Percentiles rank a stretch among this genome's conserved stretches.
phyloP scores from a whole-genome alignment of 2,329 filamentous ascomycete species.

The Thyridium curvatum region DNA sequence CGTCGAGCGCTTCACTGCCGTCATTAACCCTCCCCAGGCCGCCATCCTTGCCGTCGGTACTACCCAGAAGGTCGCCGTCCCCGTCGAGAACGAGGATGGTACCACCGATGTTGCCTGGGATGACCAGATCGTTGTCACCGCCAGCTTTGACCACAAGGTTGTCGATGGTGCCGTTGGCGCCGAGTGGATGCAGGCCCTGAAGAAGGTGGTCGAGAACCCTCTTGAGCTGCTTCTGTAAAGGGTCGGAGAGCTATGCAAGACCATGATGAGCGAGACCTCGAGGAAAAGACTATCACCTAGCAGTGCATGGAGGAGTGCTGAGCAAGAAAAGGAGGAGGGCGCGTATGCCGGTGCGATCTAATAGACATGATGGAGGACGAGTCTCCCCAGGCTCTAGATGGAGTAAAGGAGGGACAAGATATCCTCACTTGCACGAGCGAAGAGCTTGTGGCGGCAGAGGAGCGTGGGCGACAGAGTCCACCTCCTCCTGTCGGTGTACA shows the following conservation, averaged over 20 bases:
- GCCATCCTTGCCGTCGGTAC: constrained; percentile 93
- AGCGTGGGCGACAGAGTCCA: too few species aligned
- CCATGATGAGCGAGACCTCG: neutral
- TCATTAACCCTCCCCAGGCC: constrained; percentile 98
- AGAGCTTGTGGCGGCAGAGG: too few species aligned
- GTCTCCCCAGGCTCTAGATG: neutral
- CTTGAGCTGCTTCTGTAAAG: constrained; percentile 83
- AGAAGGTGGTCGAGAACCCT: constrained; percentile 97
- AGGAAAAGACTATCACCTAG: neutral
- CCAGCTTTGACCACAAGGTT: constrained; percentile 98
- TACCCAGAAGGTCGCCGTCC: constrained; percentile 89
- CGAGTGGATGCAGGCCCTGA: constrained; percentile 94
- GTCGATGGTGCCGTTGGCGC: constrained; percentile 93
- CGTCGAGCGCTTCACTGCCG: constrained; percentile 93
- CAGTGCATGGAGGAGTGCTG: neutral
- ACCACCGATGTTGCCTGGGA: constrained; percentile 76
- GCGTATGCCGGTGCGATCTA: neutral
- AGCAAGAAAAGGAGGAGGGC: neutral
- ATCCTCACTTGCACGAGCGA: too few species aligned
- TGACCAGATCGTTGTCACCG: constrained; percentile 93
- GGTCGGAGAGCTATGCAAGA: neutral
- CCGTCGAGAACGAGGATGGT: constrained; percentile 78
- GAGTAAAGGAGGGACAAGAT: neutral
- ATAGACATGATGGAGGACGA: neutral
- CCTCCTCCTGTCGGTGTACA: too few species aligned